Percentiles rank a stretch among this genome's conserved stretches.
These are phyloP conservation scores for Ottelia alismoides DNA, from an alignment of 106 monocot species.

Conservation along the genomic window DNA sequence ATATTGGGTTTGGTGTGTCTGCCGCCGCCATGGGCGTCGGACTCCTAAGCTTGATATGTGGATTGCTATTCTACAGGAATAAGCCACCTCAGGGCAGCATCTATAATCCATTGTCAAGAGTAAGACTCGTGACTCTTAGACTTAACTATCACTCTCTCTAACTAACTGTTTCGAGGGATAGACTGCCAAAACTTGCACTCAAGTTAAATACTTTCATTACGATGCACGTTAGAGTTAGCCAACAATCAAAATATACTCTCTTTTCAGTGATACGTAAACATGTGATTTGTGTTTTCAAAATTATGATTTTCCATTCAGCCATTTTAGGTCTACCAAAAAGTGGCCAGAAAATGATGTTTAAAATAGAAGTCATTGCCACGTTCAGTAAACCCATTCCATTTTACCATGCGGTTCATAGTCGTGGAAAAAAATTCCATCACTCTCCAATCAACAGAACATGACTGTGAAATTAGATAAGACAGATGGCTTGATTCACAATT, in stretches of 20 bases:
- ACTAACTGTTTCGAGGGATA: not conserved
- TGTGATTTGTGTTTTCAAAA: too few species aligned
- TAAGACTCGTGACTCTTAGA: too few species aligned
- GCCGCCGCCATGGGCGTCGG: conserved; percentile 36
- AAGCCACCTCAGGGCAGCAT: conserved; percentile 60
- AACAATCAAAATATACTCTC: not conserved
- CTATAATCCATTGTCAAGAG: conserved; percentile 38
- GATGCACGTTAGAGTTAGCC: not conserved
- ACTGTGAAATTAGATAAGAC: too few species aligned
- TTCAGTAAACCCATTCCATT: not conserved
- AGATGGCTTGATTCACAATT: not conserved
- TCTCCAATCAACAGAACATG: too few species aligned
- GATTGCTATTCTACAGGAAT: conserved; percentile 32
- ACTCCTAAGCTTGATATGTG: conserved; percentile 26
- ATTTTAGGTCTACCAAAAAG: too few species aligned
- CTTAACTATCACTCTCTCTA: too few species aligned
- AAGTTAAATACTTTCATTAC: not conserved
- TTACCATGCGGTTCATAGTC: not conserved
- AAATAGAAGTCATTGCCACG: not conserved
- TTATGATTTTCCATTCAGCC: too few species aligned
- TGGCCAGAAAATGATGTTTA: not conserved
- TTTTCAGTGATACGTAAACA: not conserved
- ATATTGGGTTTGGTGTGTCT: too few species aligned
- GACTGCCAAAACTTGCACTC: not conserved
- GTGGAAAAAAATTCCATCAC: not conserved